phyloP scores from a whole-genome alignment of 2,329 filamentous ascomycete species.

The Lasiodiplodia citricola region DNA sequence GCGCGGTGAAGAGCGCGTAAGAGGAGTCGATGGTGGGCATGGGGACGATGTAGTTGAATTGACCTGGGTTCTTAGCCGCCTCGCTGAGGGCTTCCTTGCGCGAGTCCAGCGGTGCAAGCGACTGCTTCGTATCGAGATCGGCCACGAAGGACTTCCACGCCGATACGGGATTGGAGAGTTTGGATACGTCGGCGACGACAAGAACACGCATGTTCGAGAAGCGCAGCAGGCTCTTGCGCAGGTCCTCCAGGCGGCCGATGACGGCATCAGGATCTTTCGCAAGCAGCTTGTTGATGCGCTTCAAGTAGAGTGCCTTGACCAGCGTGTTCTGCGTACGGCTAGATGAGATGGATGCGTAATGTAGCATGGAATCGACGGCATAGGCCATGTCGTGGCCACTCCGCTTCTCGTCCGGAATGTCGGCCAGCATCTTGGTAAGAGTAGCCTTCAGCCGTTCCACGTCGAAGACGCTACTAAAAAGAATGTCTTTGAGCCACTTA shows the following conservation, averaged over 20 bases:
- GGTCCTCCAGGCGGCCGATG: constrained; percentile 75
- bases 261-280: constrained; percentile 77
- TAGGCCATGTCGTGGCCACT: constrained; percentile 73
- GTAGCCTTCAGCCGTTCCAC: constrained; percentile 63
- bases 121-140: constrained; percentile 57
- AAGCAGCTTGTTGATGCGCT: constrained; percentile 80
- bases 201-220: constrained; percentile 86
- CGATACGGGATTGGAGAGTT: constrained; percentile 74
- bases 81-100: constrained; percentile 74
- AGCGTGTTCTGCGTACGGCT: constrained; percentile 79
- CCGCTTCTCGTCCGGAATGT: constrained; percentile 90
- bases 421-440: constrained; percentile 82
- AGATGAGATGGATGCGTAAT: constrained; percentile 77
- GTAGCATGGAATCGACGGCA: constrained; percentile 74
- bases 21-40: constrained; percentile 94
- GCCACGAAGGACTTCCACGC: constrained; percentile 73
- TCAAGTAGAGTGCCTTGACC: constrained; percentile 86
- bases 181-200: constrained; percentile 79
- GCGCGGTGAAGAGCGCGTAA: constrained; percentile 77
- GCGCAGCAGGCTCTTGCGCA: constrained; percentile 77
- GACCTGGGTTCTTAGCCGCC: constrained; percentile 76
- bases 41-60: constrained; percentile 78
- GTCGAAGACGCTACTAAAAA: constrained; percentile 90
- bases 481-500: constrained; percentile 81
- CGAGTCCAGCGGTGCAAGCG: constrained; percentile 73